Evolutionary conservation across 129 eudicot genomes (phyloP).

Genomic region (carrot (Daucus carota)): DNA sequence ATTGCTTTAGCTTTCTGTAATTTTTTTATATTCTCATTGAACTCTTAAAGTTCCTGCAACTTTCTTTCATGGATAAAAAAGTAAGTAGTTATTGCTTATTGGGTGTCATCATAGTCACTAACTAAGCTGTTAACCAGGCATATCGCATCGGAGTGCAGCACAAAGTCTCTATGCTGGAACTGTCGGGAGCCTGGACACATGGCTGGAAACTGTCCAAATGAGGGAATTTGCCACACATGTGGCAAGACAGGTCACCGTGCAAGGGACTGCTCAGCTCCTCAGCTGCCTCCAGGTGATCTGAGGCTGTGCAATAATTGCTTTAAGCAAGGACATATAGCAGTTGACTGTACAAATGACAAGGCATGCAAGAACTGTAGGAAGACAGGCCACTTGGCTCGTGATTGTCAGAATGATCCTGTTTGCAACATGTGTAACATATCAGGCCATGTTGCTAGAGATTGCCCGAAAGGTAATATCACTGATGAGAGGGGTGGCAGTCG

Average conservation of each 20-base stretch:
- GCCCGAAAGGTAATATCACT: slow-evolving; percentile 52
- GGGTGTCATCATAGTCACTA: background rate
- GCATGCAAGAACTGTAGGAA: slow-evolving; percentile 96
- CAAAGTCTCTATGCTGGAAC: slow-evolving; percentile 96
- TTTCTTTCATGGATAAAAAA: background rate
- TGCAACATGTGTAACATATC: slow-evolving; percentile 77
- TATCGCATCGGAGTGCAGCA: slow-evolving; percentile 74
- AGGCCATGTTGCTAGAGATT: slow-evolving; percentile 79
- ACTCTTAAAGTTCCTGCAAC: background rate
- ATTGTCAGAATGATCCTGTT: slow-evolving; percentile 80
- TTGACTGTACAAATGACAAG: slow-evolving; percentile 86
- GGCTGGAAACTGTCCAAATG: slow-evolving; percentile 87
- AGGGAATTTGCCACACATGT: slow-evolving; percentile 94
- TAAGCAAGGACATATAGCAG: slow-evolving; percentile 87
- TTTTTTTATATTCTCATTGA: background rate
- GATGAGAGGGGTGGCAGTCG: slow-evolving; percentile 46
- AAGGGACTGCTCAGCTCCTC: slow-evolving; percentile 64
- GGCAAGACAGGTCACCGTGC: slow-evolving; percentile 96
- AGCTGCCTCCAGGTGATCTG: slow-evolving; percentile 68
- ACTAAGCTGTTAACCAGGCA: slow-evolving; percentile 43
- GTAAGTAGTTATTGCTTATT: background rate
- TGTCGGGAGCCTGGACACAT: slow-evolving; percentile 97
- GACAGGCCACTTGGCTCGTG: slow-evolving; percentile 91
- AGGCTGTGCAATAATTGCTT: slow-evolving; percentile 94
- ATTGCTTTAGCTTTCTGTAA: background rate